Evolutionary conservation across 805 yeast genomes (phyloP).

Genomic region (Ogataea naganishii): DNA sequence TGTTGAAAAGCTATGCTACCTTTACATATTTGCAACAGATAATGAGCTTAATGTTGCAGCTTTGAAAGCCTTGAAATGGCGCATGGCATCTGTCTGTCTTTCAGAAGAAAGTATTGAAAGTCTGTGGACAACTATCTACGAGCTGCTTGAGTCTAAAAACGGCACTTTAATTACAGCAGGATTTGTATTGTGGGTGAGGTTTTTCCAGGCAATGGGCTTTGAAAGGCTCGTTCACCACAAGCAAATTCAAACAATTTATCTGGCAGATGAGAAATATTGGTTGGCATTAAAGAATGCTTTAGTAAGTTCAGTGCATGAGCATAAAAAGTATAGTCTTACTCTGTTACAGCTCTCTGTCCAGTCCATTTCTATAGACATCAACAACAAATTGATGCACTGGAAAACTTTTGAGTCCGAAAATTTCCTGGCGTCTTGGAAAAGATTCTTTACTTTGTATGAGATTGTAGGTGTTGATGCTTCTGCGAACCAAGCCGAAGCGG

Average conservation of each 20-base stretch:
- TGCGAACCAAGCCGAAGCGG: constrained; percentile 77
- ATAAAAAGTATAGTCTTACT: constrained; percentile 59
- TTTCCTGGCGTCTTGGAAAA: constrained; percentile 53
- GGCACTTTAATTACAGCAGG: constrained; percentile 29
- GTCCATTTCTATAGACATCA: constrained; percentile 25
- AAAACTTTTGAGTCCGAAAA: constrained; percentile 16
- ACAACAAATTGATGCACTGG: constrained; percentile 37
- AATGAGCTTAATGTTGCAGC: constrained; percentile 27
- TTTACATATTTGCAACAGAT: constrained; percentile 29
- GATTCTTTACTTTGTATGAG: constrained; percentile 68
- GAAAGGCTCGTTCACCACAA: constrained; percentile 5
- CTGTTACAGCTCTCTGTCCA: constrained; percentile 55
- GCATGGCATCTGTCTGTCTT: constrained; percentile 26
- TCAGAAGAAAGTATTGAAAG: constrained; percentile 13
- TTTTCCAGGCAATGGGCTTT: constrained; percentile 23
- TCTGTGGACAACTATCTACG: constrained; percentile 39
- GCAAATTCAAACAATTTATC: constrained; percentile 21
- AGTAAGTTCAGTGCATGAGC: constrained; percentile 50
- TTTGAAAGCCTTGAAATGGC: constrained; percentile 46
- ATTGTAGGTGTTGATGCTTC: constrained; percentile 81
- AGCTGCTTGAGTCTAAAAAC: constrained; percentile 21
- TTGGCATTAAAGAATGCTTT: constrained; percentile 44
- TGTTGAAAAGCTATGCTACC: constrained; percentile 21
- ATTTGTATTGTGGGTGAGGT: constrained; percentile 48
- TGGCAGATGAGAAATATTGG: constrained; percentile 43